Evolutionary conservation across 2,329 filamentous ascomycete genomes (phyloP), one percentile per base, ranked within the genome.

Genomic region (Phyllosticta citrichinensis): DNA sequence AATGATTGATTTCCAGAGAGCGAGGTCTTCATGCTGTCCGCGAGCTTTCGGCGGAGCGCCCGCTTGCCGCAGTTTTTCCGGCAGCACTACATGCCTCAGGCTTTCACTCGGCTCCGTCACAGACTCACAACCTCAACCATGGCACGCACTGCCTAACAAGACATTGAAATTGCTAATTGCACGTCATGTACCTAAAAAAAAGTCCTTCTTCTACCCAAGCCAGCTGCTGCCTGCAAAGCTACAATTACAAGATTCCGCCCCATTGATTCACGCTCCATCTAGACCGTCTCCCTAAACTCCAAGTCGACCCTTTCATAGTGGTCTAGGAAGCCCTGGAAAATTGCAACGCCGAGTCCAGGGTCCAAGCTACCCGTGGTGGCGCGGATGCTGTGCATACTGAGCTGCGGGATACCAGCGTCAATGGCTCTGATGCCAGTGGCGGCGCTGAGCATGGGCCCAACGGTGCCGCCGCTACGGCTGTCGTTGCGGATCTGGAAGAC

Each of bases 401-500:
- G 76, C 77, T 97, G 93, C 5, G 91, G 87, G 68, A 97, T 87
- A 14, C 93, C 93, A 0, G 89, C 91, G 71, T 97, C 93, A 56
- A 94, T 88, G 0, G 90, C 84, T 57, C 89, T 79, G 62, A 96
- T 86, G 30, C 93, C 93, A 75, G 94, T 88, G 27, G 83, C 83
- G 27, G 87, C 85, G 66, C 86, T 91, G 40, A 96, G 80, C 83
- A 92, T 91, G 0, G 94, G 94, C 0, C 94, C 94, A n/a, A 97
- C 91, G 0, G 94, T 99, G 17, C 94, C 94, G 30, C 94, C 94
- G 69, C 86, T 90, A 60, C 93, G 81, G 10, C 83, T 87, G 75
- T 97, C 94, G 71, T 97, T 99, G 62, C 94, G 80, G 72, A 97
- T 97, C 80, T 96, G 91, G 81, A 97, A 97, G 5, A 88, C 79